Evolutionary conservation across 2,329 filamentous ascomycete species (phyloP).

Genomic region (Drechslerella stenobrocha): DNA sequence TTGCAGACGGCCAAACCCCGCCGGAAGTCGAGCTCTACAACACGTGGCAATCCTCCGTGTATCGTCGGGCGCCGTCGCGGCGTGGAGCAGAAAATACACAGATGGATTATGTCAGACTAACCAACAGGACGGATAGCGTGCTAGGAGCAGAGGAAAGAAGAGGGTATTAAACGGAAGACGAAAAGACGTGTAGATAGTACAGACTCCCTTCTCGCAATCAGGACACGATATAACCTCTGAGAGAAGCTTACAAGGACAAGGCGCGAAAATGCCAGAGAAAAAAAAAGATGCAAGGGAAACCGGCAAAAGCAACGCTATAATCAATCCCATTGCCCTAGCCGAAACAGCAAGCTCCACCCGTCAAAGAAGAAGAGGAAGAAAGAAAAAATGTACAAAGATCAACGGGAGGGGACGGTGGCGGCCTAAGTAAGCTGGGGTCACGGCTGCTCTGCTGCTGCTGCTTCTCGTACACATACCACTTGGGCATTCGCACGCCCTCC

Average conservation of each 20-base stretch:
- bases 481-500: slow-evolving; percentile 47
- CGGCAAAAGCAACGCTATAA: neutral
- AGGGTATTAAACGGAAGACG: slow-evolving; percentile 2
- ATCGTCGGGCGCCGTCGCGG: no score
- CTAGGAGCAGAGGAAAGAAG: neutral
- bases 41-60: no score
- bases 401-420: no score
- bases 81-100: no score
- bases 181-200: neutral
- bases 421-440: neutral
- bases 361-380: no score
- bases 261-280: neutral
- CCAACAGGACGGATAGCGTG: no score
- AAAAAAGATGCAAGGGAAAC: neutral
- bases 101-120: no score
- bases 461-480: slow-evolving; percentile 47
- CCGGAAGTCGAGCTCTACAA: no score
- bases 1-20: no score
- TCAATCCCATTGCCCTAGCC: neutral
- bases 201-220: neutral
- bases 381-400: no score
- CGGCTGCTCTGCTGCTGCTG: slow-evolving; percentile 7
- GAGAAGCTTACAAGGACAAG: no score
- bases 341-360: neutral
- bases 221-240: no score